These are phyloP conservation scores for Coniochaeta prunicola DNA, from an alignment of 2,329 filamentous ascomycete species.

Conservation along the genomic window DNA sequence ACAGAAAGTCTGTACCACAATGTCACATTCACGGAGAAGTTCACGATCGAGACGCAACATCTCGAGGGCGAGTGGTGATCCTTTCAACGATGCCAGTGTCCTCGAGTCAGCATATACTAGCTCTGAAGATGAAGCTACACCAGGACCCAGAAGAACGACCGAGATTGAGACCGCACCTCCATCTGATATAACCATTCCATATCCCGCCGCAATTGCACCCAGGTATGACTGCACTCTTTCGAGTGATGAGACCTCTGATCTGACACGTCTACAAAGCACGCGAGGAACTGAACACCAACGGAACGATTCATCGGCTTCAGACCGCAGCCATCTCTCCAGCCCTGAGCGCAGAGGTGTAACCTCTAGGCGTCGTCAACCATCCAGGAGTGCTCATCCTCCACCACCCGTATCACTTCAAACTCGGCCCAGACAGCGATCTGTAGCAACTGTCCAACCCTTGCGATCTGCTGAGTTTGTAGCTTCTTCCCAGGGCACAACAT, in stretches of 20 bases:
- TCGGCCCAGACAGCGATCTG: background rate
- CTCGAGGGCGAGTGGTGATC: background rate
- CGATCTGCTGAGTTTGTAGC: background rate
- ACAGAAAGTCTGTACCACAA: background rate
- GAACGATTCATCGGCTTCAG: background rate
- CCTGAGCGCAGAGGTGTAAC: background rate
- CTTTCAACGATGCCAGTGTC: background rate
- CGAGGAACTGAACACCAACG: background rate
- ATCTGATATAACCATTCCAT: background rate
- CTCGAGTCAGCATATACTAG: background rate
- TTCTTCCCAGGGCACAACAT: background rate
- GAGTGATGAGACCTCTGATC: background rate
- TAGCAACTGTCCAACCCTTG: background rate
- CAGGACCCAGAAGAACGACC: background rate
- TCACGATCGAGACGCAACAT: background rate
- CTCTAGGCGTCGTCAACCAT: background rate
- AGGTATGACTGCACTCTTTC: background rate
- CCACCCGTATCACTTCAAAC: background rate
- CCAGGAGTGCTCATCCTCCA: background rate
- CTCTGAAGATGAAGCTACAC: background rate
- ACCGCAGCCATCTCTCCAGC: background rate
- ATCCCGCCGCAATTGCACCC: background rate
- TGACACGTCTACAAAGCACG: background rate
- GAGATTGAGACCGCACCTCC: background rate
- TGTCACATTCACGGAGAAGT: background rate